These are phyloP conservation scores for Cylindricascospora bacillispora DNA, from an alignment of 1,139 yeast genomes.

Conservation along the genomic window DNA sequence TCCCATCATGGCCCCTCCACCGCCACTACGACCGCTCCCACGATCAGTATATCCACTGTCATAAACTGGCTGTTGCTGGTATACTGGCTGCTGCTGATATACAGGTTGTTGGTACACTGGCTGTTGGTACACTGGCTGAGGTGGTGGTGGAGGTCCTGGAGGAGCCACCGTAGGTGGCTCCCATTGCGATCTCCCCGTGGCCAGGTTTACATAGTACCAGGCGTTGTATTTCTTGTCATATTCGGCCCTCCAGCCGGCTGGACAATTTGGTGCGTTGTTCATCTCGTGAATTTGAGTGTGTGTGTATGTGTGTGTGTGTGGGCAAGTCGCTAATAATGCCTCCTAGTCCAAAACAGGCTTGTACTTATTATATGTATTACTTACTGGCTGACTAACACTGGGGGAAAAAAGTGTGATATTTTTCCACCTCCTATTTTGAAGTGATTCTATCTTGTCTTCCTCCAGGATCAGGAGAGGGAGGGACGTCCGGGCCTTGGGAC, in stretches of 20 bases:
- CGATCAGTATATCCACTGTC: constrained; percentile 14
- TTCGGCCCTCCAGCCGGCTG: constrained; percentile 79
- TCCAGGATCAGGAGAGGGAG: too few species aligned
- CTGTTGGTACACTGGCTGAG: constrained; percentile 5
- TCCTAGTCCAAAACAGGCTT: too few species aligned
- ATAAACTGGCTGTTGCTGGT: constrained; percentile 5
- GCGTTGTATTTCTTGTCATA: constrained; percentile 72
- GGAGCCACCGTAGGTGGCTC: constrained; percentile 60
- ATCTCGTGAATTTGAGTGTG: too few species aligned
- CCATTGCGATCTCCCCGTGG: constrained; percentile 81
- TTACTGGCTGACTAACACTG: too few species aligned
- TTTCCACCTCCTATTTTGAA: too few species aligned
- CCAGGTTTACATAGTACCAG: constrained; percentile 62
- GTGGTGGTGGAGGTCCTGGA: constrained; percentile 5
- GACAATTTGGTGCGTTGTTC: constrained; percentile 40
- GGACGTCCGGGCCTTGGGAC: too few species aligned
- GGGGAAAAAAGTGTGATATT: too few species aligned
- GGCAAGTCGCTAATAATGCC: too few species aligned
- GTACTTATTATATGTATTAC: too few species aligned
- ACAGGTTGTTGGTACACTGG: constrained; percentile 3
- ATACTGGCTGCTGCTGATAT: constrained; percentile 6
- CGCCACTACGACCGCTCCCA: constrained; percentile 16
- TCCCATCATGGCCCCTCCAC: constrained; percentile 27
- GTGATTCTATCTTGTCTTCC: too few species aligned
- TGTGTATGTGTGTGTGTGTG: too few species aligned